Base-by-base conservation (phyloP, 805 yeast species). In the Sugiyamaella chiloensis region DNA sequence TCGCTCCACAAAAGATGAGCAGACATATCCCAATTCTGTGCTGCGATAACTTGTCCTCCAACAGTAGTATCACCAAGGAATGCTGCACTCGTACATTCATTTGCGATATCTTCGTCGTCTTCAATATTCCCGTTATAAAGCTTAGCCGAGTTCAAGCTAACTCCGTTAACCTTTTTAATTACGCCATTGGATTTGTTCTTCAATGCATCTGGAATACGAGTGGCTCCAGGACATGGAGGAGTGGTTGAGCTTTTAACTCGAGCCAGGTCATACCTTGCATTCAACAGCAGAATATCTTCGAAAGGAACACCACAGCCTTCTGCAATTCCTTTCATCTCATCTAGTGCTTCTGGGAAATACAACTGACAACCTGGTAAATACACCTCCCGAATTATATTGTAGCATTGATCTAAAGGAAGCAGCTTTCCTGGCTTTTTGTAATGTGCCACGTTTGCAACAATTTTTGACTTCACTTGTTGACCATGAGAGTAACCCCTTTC, bases 21-120 rank as follows among this genome's bases (percentile, higher is more conserved):
- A 30, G 46, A 42, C 29, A 42, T 42, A 21, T 42, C 46, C 46
- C 46, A 42, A 14, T 42, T 42, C 40, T 42, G 46, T 6, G 46
- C 46, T 5, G 23, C 27, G 14, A 12, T 14, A 5, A 42, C 46
- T 11, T 21, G 29, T 12, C 40, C 46, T 9, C 32, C 21, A 5
- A 4, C 6, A 19, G 40, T 42, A 7, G 12, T 26, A 8, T 24
- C 8, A 5, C 20, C 35, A 4, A 41, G 36, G 14, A 41, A 21
- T 26, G 44, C 44, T n/a, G 24, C 17, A 9, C 39, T 26, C 20
- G 46, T 42, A 26, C 46, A 42, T 24, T 42, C 46, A 19, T 42
- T 42, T 5, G 46, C 39, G 5, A 7, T 29, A 31, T 41, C 44
- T 14, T 41, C 44, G 5, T 41, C 36, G 5, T 41, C 23, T 7